Evolutionary conservation across 495 filamentous ascomycete genomes (phyloP), one percentile per base, ranked within the genome.

Genomic region (Neurospora sp.): DNA sequence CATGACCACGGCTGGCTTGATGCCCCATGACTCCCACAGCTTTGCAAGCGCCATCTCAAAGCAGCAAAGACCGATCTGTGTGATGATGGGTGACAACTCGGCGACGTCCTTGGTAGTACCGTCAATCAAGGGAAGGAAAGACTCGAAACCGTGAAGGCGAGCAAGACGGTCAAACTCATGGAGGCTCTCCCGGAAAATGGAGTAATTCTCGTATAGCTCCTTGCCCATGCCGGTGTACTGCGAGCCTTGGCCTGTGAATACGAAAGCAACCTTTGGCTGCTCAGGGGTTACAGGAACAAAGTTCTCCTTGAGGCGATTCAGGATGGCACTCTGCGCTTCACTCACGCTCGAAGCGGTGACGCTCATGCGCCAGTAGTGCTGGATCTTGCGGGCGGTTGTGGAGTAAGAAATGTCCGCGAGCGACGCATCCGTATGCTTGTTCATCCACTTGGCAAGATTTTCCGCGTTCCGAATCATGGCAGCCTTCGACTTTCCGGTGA

Each of bases 1-100:
- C 42, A 97, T 84, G 3, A 97, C 92, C 46, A 89, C 91, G 70
- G 87, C 84, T 22, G 94, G 94, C 31, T 81, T 88, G 72, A 96
- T 86, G 42, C 92, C 94, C 87, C 93, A 91, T 9, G 92, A 90
- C 27, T 76, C 81, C 94, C 94, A 97, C 72, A 94, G 87, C 69
- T 89, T 89, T 31, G 92, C 90, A 69, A 96, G 84, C 5, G 94
- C 93, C 87, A 97, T 95, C 80, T 97, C 92, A 73, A 96, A 88
- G 74, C 89, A 93, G 22, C 88, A 88, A 38, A 93, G 86, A 31
- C 91, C 92, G 40, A 96, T 85, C 79, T 97, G 94, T 8, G 92
- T 88, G 31, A 93, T 87, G 35, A 93, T 86, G 4, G 94, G 92
- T 18, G 91, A 90, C 27, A 94, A 81, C 41, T 88, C 84, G 48